Base-by-base conservation (phyloP, 2,329 filamentous ascomycete species). In the Talaromyces albobiverticillius region DNA sequence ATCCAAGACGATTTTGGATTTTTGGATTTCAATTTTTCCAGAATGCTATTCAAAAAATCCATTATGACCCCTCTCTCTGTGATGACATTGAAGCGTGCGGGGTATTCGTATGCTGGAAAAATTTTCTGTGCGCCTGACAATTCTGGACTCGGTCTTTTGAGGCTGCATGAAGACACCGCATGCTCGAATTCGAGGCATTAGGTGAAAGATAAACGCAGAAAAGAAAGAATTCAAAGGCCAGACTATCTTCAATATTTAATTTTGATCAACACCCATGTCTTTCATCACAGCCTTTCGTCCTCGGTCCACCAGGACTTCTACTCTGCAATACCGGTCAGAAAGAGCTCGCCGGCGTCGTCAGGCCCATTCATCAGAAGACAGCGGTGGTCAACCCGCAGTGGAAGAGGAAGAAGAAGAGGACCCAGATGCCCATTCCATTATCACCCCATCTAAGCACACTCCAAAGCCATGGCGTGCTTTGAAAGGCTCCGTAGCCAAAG, bases 381-480 rank as follows among this genome's bases (percentile, higher is more conserved):
- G 14, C 25, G 14, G 13, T 14, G 29, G 11, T 29, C 9, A 22
- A 51, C 59, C 3, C 57, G 45, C 20, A 46, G 57, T 63, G 31
- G 46, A 55, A 7, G 47, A 59, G 58, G 45, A 26, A 46, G 57
- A 63, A 32, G 46, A 55, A 7, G 47, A 59, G 18, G 63, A 65
- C 20, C 50, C 58, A 6, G 64, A 71, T 63, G 64, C 62, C 5
- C 69, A 71, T 57, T 69, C 69, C 7, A 68, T 67, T 18, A 71
- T 71, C 14, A 70, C 69, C 0, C 68, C 69, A 0, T 71, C 69
- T 2, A 71, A 71, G 46, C 69, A 71, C 55, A 71, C 69, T 0
- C 69, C 69, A 16, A 67, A 58, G 47, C 61, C 64, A 7, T 57
- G 70, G 46, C 62, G 62, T n/a, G 56, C 62, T 14, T 49, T 70